Percentiles rank a stretch among this genome's conserved stretches.
phyloP scores from a whole-genome alignment of 495 filamentous ascomycete species.

The Apodospora peruviana region DNA sequence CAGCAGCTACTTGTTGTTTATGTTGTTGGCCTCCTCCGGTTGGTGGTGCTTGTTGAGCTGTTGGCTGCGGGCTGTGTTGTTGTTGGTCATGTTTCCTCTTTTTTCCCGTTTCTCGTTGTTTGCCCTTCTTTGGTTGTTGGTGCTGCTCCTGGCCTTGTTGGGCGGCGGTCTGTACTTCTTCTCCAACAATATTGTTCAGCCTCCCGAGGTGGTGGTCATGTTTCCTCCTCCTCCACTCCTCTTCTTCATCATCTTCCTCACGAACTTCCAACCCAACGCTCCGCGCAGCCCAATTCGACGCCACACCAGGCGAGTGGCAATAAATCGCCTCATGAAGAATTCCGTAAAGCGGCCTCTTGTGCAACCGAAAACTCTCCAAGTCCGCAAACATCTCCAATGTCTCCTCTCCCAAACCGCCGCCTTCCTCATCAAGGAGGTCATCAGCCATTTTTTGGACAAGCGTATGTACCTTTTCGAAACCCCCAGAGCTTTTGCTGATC shows the following conservation, averaged over 20 bases:
- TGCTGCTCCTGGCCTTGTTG: too few relatives aligned
- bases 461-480: conserved; percentile 55
- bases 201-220: conserved; percentile 30
- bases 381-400: conserved; percentile 52
- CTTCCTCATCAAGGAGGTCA: conserved; percentile 30
- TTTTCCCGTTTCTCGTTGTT: too few relatives aligned
- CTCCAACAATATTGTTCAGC: background rate
- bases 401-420: conserved; percentile 54
- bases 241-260: too few relatives aligned
- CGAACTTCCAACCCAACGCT: conserved; percentile 22
- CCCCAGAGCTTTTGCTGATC: too few relatives aligned
- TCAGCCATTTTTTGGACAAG: conserved; percentile 23
- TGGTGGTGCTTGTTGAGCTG: too few relatives aligned
- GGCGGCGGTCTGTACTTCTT: too few relatives aligned
- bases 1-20: too few relatives aligned
- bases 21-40: too few relatives aligned
- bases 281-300: conserved; percentile 38
- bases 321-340: conserved; percentile 25
- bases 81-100: too few relatives aligned
- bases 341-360: conserved; percentile 20
- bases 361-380: conserved; percentile 11
- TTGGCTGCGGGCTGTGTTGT: too few relatives aligned
- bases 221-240: conserved; percentile 32
- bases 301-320: conserved; percentile 1
- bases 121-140: too few relatives aligned